Base-by-base conservation (phyloP, 768 basidiomycete species). In the Kwoniella mangroviensis region DNA sequence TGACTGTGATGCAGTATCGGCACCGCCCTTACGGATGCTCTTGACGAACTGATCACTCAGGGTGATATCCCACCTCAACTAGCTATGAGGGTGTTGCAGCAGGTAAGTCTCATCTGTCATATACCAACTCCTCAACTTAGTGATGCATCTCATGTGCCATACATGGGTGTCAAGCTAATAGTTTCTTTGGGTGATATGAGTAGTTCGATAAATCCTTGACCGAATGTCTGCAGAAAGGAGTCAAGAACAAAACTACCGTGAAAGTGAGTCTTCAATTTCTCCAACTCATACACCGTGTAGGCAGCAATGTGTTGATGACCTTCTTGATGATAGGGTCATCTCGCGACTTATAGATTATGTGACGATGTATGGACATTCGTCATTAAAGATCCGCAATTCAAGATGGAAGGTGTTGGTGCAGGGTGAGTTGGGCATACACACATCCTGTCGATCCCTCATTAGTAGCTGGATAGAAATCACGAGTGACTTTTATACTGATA, bases 81-180 rank as follows among this genome's bases (percentile, higher is more conserved):
- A 75, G 97, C 96, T n/a, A 93, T 98, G 91, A 93, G 96, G 84
- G 93, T 97, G n/a, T 84, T 98, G 68, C 91, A 92, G 81, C 96
- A 98, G 92, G 96, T 97, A 22, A 12, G 57, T 61, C 2, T 40
- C n/a, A n/a, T 43, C 19, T 43, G 2, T 24, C 19, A 22, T 52
- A n/a, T 41, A 17, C 22, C 19, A 11, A 54, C 21, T 11, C n/a
- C 22, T 11, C 10, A 11, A 4, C 26, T 24, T 53, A 34, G 34
- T 34, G 34, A 34, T 34, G 34, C 34, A 34, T 34, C 34, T 34
- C 9, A 5, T 7, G 34, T 34, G 34, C 4, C 34, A 34, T 34
- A 34, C 34, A 72, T 45, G 43, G 17, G 34, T 26, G 41, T 12
- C 40, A 58, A 59, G 58, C 58, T 59, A 40, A 59, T 49, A 49